Evolutionary conservation across 495 filamentous ascomycete genomes (phyloP).

Genomic region (Aspergillus homomorphus): DNA sequence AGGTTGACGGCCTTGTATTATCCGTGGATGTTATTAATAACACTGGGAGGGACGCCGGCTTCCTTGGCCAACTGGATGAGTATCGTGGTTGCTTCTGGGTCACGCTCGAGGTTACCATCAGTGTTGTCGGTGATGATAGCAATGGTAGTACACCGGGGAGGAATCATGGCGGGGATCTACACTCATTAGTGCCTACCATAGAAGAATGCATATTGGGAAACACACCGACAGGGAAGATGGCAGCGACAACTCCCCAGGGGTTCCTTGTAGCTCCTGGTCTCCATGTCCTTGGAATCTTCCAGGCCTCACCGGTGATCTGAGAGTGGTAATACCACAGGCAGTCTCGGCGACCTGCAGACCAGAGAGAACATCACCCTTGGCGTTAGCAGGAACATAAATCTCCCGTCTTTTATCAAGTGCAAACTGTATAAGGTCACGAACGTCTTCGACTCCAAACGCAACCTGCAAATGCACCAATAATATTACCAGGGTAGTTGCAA

Average conservation of each 20-base stretch:
- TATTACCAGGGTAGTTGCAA: background rate
- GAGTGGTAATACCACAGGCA: background rate
- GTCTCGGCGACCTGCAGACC: background rate
- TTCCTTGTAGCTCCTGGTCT: slow-evolving; percentile 80
- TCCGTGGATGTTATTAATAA: slow-evolving; percentile 85
- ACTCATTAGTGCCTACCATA: too few relatives aligned
- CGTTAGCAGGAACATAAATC: too few relatives aligned
- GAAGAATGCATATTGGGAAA: too few relatives aligned
- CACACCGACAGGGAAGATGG: slow-evolving; percentile 94
- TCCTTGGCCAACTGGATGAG: slow-evolving; percentile 76
- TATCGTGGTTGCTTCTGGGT: slow-evolving; percentile 88
- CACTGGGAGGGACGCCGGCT: slow-evolving; percentile 86
- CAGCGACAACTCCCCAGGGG: slow-evolving; percentile 84
- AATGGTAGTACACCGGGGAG: slow-evolving; percentile 84
- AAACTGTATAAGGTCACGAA: too few relatives aligned
- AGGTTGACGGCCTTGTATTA: slow-evolving; percentile 84
- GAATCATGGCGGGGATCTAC: slow-evolving; percentile 96
- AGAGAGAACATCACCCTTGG: background rate
- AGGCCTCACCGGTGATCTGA: slow-evolving; percentile 32
- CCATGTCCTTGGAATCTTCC: slow-evolving; percentile 93
- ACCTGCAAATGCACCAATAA: background rate
- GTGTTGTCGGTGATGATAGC: slow-evolving; percentile 88
- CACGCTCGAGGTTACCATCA: slow-evolving; percentile 87
- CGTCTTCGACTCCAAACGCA: background rate
- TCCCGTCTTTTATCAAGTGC: too few relatives aligned